Conservation (phyloP, 2,329 filamentous ascomycete species). For the Cordyceps farinosa region DNA sequence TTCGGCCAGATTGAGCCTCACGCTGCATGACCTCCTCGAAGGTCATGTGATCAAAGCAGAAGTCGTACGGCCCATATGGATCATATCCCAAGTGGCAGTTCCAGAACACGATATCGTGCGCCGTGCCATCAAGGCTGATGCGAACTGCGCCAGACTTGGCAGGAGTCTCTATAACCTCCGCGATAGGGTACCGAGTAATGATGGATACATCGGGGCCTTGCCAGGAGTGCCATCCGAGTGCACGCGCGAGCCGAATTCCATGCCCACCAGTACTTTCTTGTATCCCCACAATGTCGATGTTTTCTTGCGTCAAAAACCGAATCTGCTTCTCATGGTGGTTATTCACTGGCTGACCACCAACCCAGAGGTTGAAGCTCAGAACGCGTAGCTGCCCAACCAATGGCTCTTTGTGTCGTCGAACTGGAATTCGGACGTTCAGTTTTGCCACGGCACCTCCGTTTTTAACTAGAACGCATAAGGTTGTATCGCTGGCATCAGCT, state of each 20-base stretch:
- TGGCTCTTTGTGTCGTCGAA: conserved; percentile 24
- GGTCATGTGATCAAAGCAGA: conserved; percentile 36
- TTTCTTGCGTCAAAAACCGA: conserved; percentile 30
- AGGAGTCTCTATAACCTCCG: conserved; percentile 26
- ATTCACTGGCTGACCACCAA: conserved; percentile 34
- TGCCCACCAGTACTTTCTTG: conserved; percentile 35
- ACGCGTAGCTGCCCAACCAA: conserved; percentile 35
- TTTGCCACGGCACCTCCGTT: conserved; percentile 23
- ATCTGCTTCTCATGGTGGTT: conserved; percentile 39
- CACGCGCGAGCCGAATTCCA: conserved; percentile 32
- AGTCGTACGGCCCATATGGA: conserved; percentile 43
- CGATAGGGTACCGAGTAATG: conserved; percentile 40
- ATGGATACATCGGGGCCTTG: conserved; percentile 33
- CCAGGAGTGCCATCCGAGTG: conserved; percentile 39
- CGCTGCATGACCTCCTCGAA: conserved; percentile 32
- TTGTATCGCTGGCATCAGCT: conserved; percentile 20
- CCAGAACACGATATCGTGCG: conserved; percentile 33
- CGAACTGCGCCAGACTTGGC: conserved; percentile 30
- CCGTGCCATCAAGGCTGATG: conserved; percentile 34
- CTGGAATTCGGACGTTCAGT: conserved; percentile 32
- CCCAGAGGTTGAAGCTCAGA: conserved; percentile 40
- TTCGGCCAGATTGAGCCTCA: conserved; percentile 36
- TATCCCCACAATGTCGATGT: conserved; percentile 36
- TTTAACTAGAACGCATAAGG: conserved; percentile 29
- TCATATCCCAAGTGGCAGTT: conserved; percentile 35